A percentile compares a stretch with the other conserved stretches of the same genome.
These are phyloP conservation scores for Auricularia auricula-judae DNA, from an alignment of 768 basidiomycete species.

Conservation along the genomic window DNA sequence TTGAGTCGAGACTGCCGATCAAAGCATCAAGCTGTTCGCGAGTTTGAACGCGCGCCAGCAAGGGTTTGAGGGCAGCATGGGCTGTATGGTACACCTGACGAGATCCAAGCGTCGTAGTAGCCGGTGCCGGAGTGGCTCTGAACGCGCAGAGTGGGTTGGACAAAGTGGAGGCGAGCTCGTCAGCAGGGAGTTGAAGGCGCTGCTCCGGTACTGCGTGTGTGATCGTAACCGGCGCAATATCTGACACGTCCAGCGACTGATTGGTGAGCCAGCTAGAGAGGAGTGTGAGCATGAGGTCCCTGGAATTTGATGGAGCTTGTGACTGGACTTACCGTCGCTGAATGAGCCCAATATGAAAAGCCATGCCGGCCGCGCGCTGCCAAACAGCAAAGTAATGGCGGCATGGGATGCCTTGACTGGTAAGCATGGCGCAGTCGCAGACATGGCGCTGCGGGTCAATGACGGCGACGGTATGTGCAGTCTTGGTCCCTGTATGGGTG, in stretches of 20 bases:
- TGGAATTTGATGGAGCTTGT: background rate
- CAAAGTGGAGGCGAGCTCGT: background rate
- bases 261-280: background rate
- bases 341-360: slow-evolving; percentile 20
- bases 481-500: slow-evolving; percentile 11
- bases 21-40: slow-evolving; percentile 18
- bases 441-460: slow-evolving; percentile 17
- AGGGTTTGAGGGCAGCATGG: slow-evolving; percentile 15
- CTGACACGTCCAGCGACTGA: background rate
- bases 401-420: slow-evolving; percentile 23
- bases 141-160: slow-evolving; percentile 4
- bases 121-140: background rate
- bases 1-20: background rate
- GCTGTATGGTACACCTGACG: slow-evolving; percentile 15
- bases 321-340: slow-evolving; percentile 12
- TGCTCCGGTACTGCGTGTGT: background rate
- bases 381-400: slow-evolving; percentile 22
- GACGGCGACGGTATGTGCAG: slow-evolving; percentile 19
- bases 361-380: slow-evolving; percentile 10
- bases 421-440: slow-evolving; percentile 26
- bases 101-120: slow-evolving; percentile 17
- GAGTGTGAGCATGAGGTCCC: background rate
- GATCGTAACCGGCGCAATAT: background rate
- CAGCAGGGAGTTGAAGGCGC: background rate
- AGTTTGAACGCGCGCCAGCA: slow-evolving; percentile 16